Base-by-base conservation (phyloP, 768 basidiomycete species). In the Boletus vermiculosoides region DNA sequence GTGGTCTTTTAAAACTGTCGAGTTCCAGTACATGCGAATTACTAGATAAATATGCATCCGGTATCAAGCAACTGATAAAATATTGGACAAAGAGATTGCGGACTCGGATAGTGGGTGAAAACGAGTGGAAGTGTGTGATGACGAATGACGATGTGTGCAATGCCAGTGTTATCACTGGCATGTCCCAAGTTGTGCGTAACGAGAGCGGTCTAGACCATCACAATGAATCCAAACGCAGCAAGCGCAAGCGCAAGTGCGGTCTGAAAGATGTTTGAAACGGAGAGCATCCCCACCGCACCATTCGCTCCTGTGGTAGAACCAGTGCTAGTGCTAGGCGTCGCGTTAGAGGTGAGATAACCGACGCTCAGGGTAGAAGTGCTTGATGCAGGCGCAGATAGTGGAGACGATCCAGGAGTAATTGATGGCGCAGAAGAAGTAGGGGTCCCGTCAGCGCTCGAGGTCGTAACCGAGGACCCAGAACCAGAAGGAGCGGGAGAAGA, bases 401-500 rank as follows among this genome's bases (percentile, higher is more conserved):
- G 6, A 18, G 52, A 3, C 16, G 45, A 37, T 10, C 42, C 34
- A n/a, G 61, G 11, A n/a, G 62, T 28, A 13, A 40, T 41, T 9
- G 63, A 54, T 11, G 58, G 36, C 7, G 36, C 49, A 31, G 59
- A 40, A 16, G 52, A n/a, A 40, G 41, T 8, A 10, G 33, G 3
- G 4, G 16, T 25, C 30, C 56, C 52, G 11, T n/a, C 41, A 13
- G 61, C 45, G n/a, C 58, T 47, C 1, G 65, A 34, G 25, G 48
- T 31, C 31, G 55, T 40, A 41, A 53, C 45, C 12, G 59, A 25
- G 10, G 52, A 22, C n/a, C 12, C 52, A 48, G 65, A 48, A 16
- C 67, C 60, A 13, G 73, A 47, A n/a, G 69, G 54, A 36, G 58
- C 54, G 10, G 73, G 69, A 12, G 81, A 68, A 12, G 81, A 68